A percentile compares a stretch with the other conserved stretches of the same genome.
These are phyloP conservation scores for Ganoderma sinense DNA, from an alignment of 1,284 basidiomycete genomes.

Conservation along the genomic window DNA sequence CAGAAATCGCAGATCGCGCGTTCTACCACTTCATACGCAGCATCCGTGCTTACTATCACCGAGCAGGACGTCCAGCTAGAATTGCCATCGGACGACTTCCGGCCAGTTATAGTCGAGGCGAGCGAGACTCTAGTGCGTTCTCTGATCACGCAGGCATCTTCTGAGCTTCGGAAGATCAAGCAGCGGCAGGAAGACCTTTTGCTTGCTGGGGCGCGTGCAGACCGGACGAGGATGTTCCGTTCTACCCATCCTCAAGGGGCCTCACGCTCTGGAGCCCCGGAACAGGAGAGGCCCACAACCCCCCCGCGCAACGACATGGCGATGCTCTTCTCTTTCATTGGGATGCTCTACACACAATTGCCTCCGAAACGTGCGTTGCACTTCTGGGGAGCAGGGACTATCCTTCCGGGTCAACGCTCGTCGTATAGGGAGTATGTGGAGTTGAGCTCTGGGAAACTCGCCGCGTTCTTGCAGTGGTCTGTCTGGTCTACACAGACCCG, in stretches of 20 bases:
- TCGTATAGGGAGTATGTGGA: slow-evolving; percentile 66
- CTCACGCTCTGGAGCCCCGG: slow-evolving; percentile 38
- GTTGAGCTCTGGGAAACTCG: slow-evolving; percentile 68
- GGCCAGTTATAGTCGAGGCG: slow-evolving; percentile 65
- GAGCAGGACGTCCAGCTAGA: slow-evolving; percentile 68
- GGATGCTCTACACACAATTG: slow-evolving; percentile 79
- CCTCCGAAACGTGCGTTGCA: slow-evolving; percentile 81
- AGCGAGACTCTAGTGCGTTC: slow-evolving; percentile 80
- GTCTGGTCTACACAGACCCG: slow-evolving; percentile 84
- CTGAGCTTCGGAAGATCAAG: slow-evolving; percentile 90
- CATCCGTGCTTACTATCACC: slow-evolving; percentile 42
- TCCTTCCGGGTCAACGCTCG: slow-evolving; percentile 45
- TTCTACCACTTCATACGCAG: slow-evolving; percentile 56
- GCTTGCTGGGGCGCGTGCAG: slow-evolving; percentile 67
- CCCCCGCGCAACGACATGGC: slow-evolving; percentile 84
- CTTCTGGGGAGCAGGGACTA: slow-evolving; percentile 82
- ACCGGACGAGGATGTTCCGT: slow-evolving; percentile 58
- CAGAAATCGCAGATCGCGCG: slow-evolving; percentile 52
- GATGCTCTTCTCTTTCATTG: slow-evolving; percentile 84
- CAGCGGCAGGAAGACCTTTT: slow-evolving; percentile 90
- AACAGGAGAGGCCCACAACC: slow-evolving; percentile 35
- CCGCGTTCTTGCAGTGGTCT: slow-evolving; percentile 87
- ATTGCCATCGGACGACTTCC: slow-evolving; percentile 70
- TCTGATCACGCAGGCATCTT: slow-evolving; percentile 81
- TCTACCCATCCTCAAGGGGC: slow-evolving; percentile 47